Evolutionary conservation across 257 asterid genomes (phyloP).

Genomic region (Ilex aquifolium): DNA sequence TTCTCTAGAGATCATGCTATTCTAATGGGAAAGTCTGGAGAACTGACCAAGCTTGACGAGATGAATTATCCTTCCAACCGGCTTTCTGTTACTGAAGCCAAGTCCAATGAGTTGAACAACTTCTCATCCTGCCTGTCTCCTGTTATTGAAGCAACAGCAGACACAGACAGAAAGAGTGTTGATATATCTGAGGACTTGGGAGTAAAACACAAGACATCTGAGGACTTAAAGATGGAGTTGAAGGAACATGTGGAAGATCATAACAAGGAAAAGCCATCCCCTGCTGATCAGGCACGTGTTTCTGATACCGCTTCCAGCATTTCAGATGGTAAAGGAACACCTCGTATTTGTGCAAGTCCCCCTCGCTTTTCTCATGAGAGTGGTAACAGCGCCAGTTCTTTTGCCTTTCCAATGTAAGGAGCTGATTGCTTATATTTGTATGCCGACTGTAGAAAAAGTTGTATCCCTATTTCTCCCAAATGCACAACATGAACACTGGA

Average conservation of each 20-base stretch:
- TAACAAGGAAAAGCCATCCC: slow-evolving; percentile 13
- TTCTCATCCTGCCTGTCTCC: slow-evolving; percentile 42
- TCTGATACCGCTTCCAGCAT: slow-evolving; percentile 19
- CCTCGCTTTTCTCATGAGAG: slow-evolving; percentile 54
- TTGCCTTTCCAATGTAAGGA: slow-evolving; percentile 47
- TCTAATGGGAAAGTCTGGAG: slow-evolving; percentile 41
- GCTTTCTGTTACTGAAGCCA: slow-evolving; percentile 21
- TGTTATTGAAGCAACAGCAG: slow-evolving; percentile 39
- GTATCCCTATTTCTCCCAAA: too few species aligned
- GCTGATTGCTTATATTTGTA: background rate
- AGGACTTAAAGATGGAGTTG: slow-evolving; percentile 9
- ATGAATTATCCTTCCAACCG: slow-evolving; percentile 14
- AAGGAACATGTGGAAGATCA: slow-evolving; percentile 10
- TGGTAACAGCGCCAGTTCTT: slow-evolving; percentile 28
- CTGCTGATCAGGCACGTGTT: slow-evolving; percentile 12
- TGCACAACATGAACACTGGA: too few species aligned
- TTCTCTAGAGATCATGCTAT: slow-evolving; percentile 45
- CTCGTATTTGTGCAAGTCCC: slow-evolving; percentile 23
- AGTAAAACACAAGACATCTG: slow-evolving; percentile 16
- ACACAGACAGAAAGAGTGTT: slow-evolving; percentile 27
- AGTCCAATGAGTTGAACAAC: slow-evolving; percentile 28
- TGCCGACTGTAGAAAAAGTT: too few species aligned
- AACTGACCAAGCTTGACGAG: slow-evolving; percentile 41
- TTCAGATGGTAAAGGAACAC: slow-evolving; percentile 16
- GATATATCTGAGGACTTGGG: slow-evolving; percentile 19